Percentiles rank a stretch among this genome's conserved stretches.
Conservation (phyloP, 164 flowering plant genomes). For the Nelumbo lutea region DNA sequence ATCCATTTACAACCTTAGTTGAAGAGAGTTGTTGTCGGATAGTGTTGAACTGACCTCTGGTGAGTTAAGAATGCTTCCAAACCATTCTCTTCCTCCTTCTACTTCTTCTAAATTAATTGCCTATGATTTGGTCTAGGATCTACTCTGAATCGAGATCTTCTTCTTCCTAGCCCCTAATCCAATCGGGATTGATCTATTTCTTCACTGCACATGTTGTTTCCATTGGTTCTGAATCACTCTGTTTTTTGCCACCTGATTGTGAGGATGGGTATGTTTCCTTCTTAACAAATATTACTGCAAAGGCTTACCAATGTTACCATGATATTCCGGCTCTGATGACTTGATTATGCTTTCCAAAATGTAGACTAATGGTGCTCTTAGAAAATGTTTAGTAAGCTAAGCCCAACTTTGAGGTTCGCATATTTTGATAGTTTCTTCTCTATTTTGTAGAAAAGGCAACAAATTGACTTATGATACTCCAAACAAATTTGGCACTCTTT, state of each 20-base stretch:
- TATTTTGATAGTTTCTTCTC: neutral
- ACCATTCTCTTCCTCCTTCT: too few relatives aligned
- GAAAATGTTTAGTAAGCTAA: neutral
- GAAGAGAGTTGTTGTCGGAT: too few relatives aligned
- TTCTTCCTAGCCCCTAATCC: too few relatives aligned
- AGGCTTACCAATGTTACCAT: neutral
- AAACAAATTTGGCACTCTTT: slow-evolving; percentile 70
- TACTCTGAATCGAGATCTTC: too few relatives aligned
- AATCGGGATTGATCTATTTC: too few relatives aligned
- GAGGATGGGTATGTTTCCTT: slow-evolving; percentile 61
- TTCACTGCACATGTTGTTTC: slow-evolving; percentile 77
- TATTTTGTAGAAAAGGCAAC: slow-evolving; percentile 39
- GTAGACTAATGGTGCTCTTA: neutral
- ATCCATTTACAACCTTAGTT: too few relatives aligned
- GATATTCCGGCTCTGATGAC: neutral
- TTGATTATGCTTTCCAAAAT: neutral
- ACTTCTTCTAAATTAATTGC: too few relatives aligned
- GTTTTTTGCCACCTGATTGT: slow-evolving; percentile 51
- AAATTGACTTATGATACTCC: slow-evolving; percentile 60
- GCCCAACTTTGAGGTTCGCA: neutral
- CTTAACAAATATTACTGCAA: neutral
- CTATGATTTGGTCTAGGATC: too few relatives aligned
- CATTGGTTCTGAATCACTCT: slow-evolving; percentile 69
- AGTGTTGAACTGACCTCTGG: too few relatives aligned
- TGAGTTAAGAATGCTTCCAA: too few relatives aligned